Conservation (phyloP, 305 asterid genomes). For the Rubia tinctorum region DNA sequence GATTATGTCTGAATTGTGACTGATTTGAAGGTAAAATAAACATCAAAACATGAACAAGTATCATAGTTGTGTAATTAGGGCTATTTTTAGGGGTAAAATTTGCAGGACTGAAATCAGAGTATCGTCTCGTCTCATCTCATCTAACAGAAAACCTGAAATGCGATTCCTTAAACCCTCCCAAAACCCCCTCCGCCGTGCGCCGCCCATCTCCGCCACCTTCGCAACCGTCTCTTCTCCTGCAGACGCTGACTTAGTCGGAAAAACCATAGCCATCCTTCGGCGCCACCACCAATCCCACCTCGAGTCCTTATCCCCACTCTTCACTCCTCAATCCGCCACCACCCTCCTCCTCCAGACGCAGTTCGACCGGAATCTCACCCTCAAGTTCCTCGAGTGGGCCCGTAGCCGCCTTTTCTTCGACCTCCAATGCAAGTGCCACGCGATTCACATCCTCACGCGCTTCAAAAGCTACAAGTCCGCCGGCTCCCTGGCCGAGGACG, state of each 20-base stretch:
- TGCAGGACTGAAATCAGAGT: neutral
- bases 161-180: constrained; percentile 35
- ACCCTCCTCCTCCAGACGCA: constrained; percentile 60
- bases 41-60: no score
- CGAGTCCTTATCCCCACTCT: constrained; percentile 43
- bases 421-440: constrained; percentile 55
- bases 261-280: constrained; percentile 56
- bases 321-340: constrained; percentile 67
- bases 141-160: constrained; percentile 30
- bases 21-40: no score
- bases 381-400: constrained; percentile 68
- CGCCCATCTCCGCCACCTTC: constrained; percentile 24
- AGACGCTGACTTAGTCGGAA: constrained; percentile 40
- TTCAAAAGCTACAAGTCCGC: constrained; percentile 69
- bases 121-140: neutral
- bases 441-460: constrained; percentile 76
- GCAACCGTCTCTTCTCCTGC: neutral
- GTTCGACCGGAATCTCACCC: constrained; percentile 34
- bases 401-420: constrained; percentile 57
- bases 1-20: no score
- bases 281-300: constrained; percentile 46
- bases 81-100: neutral
- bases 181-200: constrained; percentile 36
- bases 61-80: no score
- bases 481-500: constrained; percentile 54